Evolutionary conservation across 148 eudicot species (phyloP).

Genomic region (Vaccinium myrtillus): DNA sequence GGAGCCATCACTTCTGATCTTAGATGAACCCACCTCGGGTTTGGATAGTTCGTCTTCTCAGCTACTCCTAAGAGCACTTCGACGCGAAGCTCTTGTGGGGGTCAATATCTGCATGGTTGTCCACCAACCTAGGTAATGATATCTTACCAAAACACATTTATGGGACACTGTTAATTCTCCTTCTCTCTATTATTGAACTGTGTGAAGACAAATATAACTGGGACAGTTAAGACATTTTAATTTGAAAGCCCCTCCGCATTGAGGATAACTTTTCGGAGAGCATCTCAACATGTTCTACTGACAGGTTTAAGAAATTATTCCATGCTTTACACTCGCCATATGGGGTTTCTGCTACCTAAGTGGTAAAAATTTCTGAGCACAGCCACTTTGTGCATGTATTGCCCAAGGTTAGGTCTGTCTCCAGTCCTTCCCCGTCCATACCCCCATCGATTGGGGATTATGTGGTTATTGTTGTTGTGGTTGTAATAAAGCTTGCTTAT

Average conservation of each 20-base stretch:
- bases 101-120: constrained; percentile 52
- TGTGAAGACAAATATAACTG: neutral
- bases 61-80: constrained; percentile 47
- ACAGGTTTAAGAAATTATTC: neutral
- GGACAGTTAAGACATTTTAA: neutral
- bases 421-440: neutral
- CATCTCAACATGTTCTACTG: neutral
- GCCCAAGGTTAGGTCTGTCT: neutral
- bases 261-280: neutral
- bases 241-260: neutral
- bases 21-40: constrained; percentile 61
- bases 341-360: neutral
- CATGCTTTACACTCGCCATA: neutral
- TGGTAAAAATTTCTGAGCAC: neutral
- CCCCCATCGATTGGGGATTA: neutral
- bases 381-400: neutral
- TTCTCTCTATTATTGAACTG: neutral
- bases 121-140: constrained; percentile 51
- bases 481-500: no score
- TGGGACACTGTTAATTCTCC: neutral
- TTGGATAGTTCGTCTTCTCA: constrained; percentile 50
- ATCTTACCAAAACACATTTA: neutral
- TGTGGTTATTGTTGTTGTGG: neutral
- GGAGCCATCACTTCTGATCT: constrained; percentile 50
- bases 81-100: constrained; percentile 53